Percentiles rank a stretch among this genome's conserved stretches.
Evolutionary conservation across 768 basidiomycete species (phyloP).

Genomic region (Russula compacta): DNA sequence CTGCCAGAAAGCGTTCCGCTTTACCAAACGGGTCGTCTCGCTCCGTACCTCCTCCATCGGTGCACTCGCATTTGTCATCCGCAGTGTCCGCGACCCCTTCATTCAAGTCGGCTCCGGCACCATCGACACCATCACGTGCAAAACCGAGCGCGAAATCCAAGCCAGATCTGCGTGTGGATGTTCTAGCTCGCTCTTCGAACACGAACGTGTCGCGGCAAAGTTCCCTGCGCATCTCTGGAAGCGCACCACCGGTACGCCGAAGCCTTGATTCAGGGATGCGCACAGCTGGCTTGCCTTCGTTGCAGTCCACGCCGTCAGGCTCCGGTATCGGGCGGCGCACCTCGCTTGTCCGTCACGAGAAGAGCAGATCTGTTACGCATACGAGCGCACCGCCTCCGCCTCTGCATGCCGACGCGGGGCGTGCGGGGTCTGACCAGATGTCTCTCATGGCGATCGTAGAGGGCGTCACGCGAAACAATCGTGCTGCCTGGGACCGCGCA

Average conservation of each 20-base stretch:
- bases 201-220: conserved; percentile 7
- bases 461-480: conserved; percentile 39
- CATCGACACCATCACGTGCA: background rate
- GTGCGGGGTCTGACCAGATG: conserved; percentile 26
- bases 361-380: background rate
- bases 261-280: background rate
- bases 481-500: conserved; percentile 23
- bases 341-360: background rate
- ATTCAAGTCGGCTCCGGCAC: background rate
- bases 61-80: conserved; percentile 3
- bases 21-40: background rate
- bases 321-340: background rate
- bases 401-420: background rate
- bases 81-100: background rate
- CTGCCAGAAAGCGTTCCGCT: background rate
- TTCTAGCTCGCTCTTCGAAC: conserved; percentile 7
- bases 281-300: background rate
- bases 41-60: background rate
- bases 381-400: conserved; percentile 4
- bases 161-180: conserved; percentile 7
- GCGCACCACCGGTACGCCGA: background rate
- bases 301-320: background rate
- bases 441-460: conserved; percentile 61
- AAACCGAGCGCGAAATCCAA: conserved; percentile 1
- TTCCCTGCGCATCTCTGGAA: conserved; percentile 6